Conservation (phyloP, 1,139 yeast genomes). For the Pneumocystis murina region DNA sequence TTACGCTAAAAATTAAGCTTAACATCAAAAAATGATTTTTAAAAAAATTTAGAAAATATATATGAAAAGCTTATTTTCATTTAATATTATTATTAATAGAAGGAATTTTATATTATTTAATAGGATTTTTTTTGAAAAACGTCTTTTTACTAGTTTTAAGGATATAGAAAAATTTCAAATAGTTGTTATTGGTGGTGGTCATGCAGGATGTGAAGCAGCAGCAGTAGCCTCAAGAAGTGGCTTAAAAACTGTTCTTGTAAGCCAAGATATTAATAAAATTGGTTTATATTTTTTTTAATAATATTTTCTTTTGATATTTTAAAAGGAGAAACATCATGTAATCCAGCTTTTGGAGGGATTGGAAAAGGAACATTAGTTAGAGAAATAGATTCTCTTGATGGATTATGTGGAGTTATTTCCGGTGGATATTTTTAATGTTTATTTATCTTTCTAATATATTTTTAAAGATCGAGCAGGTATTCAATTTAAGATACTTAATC, state of each 20-base stretch:
- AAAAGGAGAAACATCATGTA: constrained; percentile 64
- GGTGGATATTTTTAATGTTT: background rate
- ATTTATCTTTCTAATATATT: background rate
- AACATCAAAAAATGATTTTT: background rate
- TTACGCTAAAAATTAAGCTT: background rate
- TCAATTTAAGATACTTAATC: constrained; percentile 74
- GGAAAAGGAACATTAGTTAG: constrained; percentile 88
- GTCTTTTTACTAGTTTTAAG: background rate
- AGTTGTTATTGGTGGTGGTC: constrained; percentile 92
- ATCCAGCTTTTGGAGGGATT: constrained; percentile 96
- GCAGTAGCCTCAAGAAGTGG: constrained; percentile 85
- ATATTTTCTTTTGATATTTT: background rate
- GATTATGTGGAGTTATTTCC: constrained; percentile 68
- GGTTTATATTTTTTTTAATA: constrained; percentile 30
- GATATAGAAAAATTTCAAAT: constrained; percentile 31
- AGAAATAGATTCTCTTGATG: constrained; percentile 94
- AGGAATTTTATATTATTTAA: background rate
- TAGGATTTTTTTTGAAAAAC: background rate
- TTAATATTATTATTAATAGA: background rate
- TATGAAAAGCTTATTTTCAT: background rate
- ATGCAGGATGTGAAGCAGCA: constrained; percentile 97
- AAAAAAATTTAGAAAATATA: background rate
- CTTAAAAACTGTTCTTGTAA: constrained; percentile 52
- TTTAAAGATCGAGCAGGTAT: constrained; percentile 67
- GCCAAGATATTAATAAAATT: constrained; percentile 59